Percentiles rank a stretch among this genome's conserved stretches.
Evolutionary conservation across 148 eudicot genomes (phyloP).

Genomic region (Amaranthus palmeri): DNA sequence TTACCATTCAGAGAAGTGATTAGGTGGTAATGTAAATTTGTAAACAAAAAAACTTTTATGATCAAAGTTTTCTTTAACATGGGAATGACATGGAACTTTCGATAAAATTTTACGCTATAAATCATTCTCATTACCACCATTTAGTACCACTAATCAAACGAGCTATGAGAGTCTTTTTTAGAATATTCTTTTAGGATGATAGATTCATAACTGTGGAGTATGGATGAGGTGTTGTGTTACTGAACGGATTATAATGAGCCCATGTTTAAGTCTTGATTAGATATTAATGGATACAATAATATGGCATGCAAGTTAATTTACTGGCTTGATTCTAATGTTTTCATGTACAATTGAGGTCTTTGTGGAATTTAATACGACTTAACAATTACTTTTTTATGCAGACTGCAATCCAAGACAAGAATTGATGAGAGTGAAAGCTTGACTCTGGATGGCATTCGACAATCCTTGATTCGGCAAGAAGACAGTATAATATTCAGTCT

Average conservation of each 20-base stretch:
- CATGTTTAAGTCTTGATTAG: background rate
- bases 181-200: too few species aligned
- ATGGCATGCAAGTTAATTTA: background rate
- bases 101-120: background rate
- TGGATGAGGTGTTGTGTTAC: background rate
- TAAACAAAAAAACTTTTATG: too few species aligned
- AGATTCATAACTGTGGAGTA: too few species aligned
- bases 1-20: too few species aligned
- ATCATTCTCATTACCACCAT: background rate
- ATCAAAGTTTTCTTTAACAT: too few species aligned
- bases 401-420: conserved; percentile 44
- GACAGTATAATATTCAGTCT: conserved; percentile 91
- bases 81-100: too few species aligned
- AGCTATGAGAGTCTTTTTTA: too few species aligned
- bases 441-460: conserved; percentile 76
- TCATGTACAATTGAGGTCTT: background rate
- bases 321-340: background rate
- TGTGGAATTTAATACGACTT: background rate
- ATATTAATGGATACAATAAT: too few species aligned
- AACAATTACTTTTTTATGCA: conserved; percentile 24
- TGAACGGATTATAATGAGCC: background rate
- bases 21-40: too few species aligned
- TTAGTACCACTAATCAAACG: background rate
- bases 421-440: conserved; percentile 68
- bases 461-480: conserved; percentile 83